Base-by-base conservation (phyloP, 495 filamentous ascomycete genomes). In the Penicillium soppii region DNA sequence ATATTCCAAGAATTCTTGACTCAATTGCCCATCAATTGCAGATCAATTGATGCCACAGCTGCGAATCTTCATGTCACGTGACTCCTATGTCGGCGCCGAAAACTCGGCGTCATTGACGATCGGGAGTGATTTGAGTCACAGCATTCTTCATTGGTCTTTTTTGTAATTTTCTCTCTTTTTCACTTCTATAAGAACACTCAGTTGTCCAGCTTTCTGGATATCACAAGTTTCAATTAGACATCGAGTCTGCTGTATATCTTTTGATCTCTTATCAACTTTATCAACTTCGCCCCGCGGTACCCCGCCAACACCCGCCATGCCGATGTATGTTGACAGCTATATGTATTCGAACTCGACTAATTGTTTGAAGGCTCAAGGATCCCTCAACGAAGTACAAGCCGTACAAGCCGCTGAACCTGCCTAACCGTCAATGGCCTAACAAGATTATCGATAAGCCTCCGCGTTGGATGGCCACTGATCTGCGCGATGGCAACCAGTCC, bases 371-470 rank as follows among this genome's bases (percentile, higher is more conserved):
- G 89, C 90, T 98, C 70, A 90, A 91, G 68, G 89, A 96, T 66
- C 94, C 94, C 26, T 95, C 88, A 25, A 87, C 76, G 61, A 98
- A 98, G 71, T 98, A 98, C 76, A 87, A 82, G 74, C 75, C 71
- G 26, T 89, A 85, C 67, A 81, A 85, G 59, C 90, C 91, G 36
- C 67, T 97, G 47, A 67, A 91, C 54, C 78, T 98, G 16, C 85
- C 87, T 1, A 80, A 97, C 71, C 86, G 94, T 22, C 85, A 91
- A 90, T 98, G 94, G 94, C 94, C 94, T 8, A 65, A 75, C 53
- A 81, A 89, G 73, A 79, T 78, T 37, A 80, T 94, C 59, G 81
- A 86, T 47, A 90, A 89, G 66, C 77, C 89, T 9, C 90, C 90
- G 26, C 77, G 90, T 63, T 95, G 90, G 90, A 80, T 95, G 56